Percentiles rank a stretch among this genome's conserved stretches.
Evolutionary conservation across 75 land plant genomes (phyloP).

Genomic region (Adiantum capillusveneris): DNA sequence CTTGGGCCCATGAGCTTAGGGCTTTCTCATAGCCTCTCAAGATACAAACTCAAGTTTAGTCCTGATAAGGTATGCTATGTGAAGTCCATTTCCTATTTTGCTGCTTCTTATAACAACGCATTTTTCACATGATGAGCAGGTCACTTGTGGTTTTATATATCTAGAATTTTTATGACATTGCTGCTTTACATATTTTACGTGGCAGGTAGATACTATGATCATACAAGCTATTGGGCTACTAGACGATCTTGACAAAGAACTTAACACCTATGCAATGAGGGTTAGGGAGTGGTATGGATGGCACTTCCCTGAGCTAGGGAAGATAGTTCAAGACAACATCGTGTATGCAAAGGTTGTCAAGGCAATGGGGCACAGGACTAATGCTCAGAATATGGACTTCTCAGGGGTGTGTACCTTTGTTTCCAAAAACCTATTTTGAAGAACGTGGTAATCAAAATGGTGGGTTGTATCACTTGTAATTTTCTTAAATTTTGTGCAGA

Average conservation of each 20-base stretch:
- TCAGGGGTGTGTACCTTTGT: conserved; percentile 55
- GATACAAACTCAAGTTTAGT: conserved; percentile 94
- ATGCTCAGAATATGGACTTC: conserved; percentile 84
- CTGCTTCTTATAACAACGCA: too few relatives aligned
- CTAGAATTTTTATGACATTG: too few relatives aligned
- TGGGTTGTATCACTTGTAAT: not conserved
- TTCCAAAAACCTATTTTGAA: not conserved
- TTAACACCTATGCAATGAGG: conserved; percentile 94
- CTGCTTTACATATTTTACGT: too few relatives aligned
- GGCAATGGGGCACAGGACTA: conserved; percentile 77
- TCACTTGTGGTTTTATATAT: too few relatives aligned
- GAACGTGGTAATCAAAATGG: too few relatives aligned
- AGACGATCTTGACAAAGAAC: conserved; percentile 97
- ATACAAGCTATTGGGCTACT: conserved; percentile 94
- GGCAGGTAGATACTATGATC: conserved; percentile 95
- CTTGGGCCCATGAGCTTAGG: conserved; percentile 95
- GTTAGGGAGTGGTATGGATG: conserved; percentile 99
- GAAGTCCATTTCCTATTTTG: too few relatives aligned
- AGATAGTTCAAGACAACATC: conserved; percentile 82
- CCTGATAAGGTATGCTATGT: conserved; percentile 83
- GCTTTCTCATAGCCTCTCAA: conserved; percentile 80
- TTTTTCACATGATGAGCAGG: too few relatives aligned
- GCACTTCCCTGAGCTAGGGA: conserved; percentile 97
- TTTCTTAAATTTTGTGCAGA: conserved; percentile 21
- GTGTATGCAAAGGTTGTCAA: conserved; percentile 81